Percentiles rank a stretch among this genome's conserved stretches.
These are phyloP conservation scores for Lagerstroemia speciosa DNA, from an alignment of 345 rosid species.

Conservation along the genomic window DNA sequence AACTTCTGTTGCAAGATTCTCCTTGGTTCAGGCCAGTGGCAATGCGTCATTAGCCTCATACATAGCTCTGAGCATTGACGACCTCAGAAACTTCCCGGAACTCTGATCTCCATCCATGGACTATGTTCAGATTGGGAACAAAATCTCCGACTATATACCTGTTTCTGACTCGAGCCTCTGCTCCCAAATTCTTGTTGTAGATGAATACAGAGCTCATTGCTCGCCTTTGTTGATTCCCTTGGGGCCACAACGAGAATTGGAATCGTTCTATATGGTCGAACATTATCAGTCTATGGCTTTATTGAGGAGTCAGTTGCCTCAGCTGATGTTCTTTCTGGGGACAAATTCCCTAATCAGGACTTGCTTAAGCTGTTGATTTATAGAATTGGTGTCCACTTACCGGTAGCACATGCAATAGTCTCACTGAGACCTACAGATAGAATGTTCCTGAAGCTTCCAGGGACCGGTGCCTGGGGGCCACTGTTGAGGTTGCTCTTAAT, in stretches of 20 bases:
- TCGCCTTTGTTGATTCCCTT: conserved; percentile 85
- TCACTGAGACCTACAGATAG: conserved; percentile 77
- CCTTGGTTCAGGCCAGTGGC: conserved; percentile 96
- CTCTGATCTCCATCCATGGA: conserved; percentile 71
- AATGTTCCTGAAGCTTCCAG: conserved; percentile 75
- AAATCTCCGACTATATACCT: conserved; percentile 74
- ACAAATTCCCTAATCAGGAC: conserved; percentile 61
- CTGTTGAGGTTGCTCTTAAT: conserved; percentile 90
- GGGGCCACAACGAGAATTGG: conserved; percentile 77
- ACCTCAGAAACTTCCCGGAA: conserved; percentile 63
- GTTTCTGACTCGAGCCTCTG: conserved; percentile 85
- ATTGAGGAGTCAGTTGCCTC: conserved; percentile 89
- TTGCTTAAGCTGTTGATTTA: conserved; percentile 76
- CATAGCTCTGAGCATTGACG: conserved; percentile 61
- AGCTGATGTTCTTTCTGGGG: conserved; percentile 95
- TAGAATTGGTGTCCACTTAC: conserved; percentile 81
- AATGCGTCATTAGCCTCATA: conserved; percentile 78
- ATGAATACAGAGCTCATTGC: conserved; percentile 95
- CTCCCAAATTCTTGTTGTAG: conserved; percentile 84
- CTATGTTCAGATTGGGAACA: conserved; percentile 80
- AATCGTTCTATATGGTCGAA: conserved; percentile 69
- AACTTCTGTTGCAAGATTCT: conserved; percentile 71
- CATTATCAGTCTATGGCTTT: conserved; percentile 85
- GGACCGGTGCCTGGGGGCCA: conserved; percentile 84
- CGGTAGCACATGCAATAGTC: conserved; percentile 82